Conservation (phyloP, 805 yeast species). For the Candida chilensis region DNA sequence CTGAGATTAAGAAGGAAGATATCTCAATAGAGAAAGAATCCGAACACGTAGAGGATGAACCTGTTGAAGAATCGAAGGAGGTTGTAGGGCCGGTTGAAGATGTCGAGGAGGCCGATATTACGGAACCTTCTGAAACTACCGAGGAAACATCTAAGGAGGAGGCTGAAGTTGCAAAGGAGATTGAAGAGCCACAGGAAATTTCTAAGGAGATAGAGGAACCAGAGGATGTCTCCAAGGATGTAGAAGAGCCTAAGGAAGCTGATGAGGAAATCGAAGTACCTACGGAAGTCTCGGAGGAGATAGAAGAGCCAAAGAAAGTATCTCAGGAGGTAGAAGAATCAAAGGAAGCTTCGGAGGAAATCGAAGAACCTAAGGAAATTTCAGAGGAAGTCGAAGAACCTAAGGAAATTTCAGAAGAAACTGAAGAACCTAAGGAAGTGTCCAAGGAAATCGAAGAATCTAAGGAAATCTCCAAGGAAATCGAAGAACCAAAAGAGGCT, state of each 20-base stretch:
- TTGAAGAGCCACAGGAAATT: slow-evolving; percentile 5
- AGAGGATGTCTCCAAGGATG: slow-evolving; percentile 2
- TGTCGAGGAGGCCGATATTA: slow-evolving; percentile 2
- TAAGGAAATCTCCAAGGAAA: slow-evolving; percentile 4
- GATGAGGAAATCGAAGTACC: slow-evolving; percentile 2
- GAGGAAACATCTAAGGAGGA: no score
- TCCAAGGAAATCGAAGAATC: slow-evolving; percentile 4
- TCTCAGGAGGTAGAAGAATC: slow-evolving; percentile 3
- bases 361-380: slow-evolving; percentile 4
- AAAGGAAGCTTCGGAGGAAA: neutral
- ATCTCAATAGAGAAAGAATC: neutral
- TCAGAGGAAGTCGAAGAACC: slow-evolving; percentile 3
- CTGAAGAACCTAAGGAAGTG: slow-evolving; percentile 1
- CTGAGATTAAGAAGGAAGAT: slow-evolving; percentile 2
- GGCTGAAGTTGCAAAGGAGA: slow-evolving; percentile 5
- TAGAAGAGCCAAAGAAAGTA: slow-evolving; percentile 5
- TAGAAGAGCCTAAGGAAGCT: slow-evolving; percentile 3
- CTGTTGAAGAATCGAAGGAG: slow-evolving; percentile 6
- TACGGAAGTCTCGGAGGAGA: slow-evolving; percentile 5
- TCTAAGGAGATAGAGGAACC: slow-evolving; percentile 1
- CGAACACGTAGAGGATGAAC: slow-evolving; percentile 2
- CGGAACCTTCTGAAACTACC: no score
- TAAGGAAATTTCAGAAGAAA: slow-evolving; percentile 3
- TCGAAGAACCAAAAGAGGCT: slow-evolving; percentile 6
- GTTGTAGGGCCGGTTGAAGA: slow-evolving; percentile 3